Percentiles rank a stretch among this genome's conserved stretches.
Conservation (phyloP, 768 basidiomycete genomes). For the Lanmaoa pseudosensibilis region DNA sequence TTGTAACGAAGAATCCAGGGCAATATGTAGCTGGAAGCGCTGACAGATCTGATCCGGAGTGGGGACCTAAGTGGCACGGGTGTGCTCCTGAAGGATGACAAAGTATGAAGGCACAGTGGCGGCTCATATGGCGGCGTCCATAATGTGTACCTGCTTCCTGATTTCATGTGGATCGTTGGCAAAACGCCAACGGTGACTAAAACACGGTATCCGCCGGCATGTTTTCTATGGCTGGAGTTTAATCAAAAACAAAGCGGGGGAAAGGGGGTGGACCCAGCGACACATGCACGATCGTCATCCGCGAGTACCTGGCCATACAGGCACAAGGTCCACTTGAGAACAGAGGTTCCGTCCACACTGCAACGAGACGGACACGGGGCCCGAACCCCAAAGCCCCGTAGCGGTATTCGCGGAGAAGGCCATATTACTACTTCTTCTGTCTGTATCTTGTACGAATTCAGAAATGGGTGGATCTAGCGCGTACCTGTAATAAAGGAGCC, state of each 20-base stretch:
- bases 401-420: not conserved
- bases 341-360: not conserved
- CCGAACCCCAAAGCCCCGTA: not conserved
- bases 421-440: not conserved
- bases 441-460: not conserved
- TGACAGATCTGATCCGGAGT: not conserved
- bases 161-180: constrained; percentile 4
- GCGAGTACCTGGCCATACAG: not conserved
- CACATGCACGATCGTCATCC: not conserved
- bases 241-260: not conserved
- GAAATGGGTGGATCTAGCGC: not conserved
- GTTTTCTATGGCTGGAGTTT: not conserved
- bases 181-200: constrained; percentile 1
- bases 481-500: not conserved
- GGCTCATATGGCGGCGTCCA: not conserved
- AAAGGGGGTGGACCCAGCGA: not conserved
- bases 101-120: not conserved
- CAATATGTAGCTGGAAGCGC: not conserved
- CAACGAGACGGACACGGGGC: not conserved
- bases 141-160: constrained; percentile 1
- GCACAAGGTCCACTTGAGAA: not conserved
- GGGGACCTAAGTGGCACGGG: not conserved
- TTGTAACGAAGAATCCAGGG: not conserved
- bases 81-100: not conserved
- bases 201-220: not conserved